phyloP scores from a whole-genome alignment of 1,284 basidiomycete species.

The Termitomyces sp. region DNA sequence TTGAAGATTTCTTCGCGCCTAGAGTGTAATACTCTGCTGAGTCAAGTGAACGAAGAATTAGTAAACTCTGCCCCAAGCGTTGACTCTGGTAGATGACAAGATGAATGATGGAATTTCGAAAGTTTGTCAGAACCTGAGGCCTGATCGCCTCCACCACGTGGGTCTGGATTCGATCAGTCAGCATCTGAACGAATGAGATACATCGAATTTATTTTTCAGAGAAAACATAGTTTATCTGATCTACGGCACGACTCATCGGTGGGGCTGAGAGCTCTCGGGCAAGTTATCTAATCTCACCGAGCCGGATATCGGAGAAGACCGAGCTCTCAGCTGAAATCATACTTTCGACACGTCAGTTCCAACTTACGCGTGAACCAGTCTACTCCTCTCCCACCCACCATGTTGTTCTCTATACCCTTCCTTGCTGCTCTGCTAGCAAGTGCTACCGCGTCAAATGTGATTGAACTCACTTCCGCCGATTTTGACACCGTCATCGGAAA shows the following conservation, averaged over 20 bases:
- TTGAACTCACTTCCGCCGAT: constrained; percentile 72
- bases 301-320: constrained; percentile 12
- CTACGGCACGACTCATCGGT: not conserved
- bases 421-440: constrained; percentile 52
- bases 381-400: constrained; percentile 32
- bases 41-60: constrained; percentile 13
- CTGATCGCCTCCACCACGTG: constrained; percentile 19
- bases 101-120: constrained; percentile 15
- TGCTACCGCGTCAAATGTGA: constrained; percentile 72
- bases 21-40: constrained; percentile 10
- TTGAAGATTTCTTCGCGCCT: not conserved
- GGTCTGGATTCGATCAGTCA: constrained; percentile 9
- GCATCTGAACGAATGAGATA: not conserved
- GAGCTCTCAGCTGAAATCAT: not conserved
- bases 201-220: not conserved
- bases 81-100: constrained; percentile 10
- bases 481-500: constrained; percentile 74
- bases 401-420: constrained; percentile 59
- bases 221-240: not conserved
- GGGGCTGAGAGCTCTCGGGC: not conserved
- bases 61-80: constrained; percentile 6
- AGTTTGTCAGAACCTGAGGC: constrained; percentile 26
- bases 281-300: constrained; percentile 4
- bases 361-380: constrained; percentile 2
- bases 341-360: constrained; percentile 29